These are phyloP conservation scores for Somion occarium DNA, from an alignment of 1,284 basidiomycete species.

Conservation along the genomic window DNA sequence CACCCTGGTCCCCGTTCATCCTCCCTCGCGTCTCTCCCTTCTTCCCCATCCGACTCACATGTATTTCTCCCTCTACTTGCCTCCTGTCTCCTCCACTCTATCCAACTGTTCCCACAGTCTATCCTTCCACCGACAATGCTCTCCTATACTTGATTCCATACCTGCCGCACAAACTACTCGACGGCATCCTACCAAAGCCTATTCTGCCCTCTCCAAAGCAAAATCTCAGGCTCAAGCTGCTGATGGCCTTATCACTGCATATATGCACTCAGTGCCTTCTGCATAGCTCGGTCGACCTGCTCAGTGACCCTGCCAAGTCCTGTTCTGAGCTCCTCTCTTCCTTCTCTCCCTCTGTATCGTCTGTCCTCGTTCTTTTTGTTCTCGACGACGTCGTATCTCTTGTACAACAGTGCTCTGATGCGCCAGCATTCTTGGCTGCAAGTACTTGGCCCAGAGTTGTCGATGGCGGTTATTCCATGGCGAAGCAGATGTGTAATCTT, in stretches of 20 bases:
- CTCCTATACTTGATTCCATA: constrained; percentile 50
- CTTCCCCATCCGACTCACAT: constrained; percentile 28
- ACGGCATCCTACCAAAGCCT: constrained; percentile 55
- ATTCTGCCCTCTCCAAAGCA: constrained; percentile 48
- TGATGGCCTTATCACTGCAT: constrained; percentile 20
- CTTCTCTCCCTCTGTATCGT: background rate
- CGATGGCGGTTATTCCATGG: constrained; percentile 2
- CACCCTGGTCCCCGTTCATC: constrained; percentile 1
- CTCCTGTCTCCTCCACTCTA: constrained; percentile 48
- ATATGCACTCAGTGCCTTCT: constrained; percentile 29
- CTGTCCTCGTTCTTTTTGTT: background rate
- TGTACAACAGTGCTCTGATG: constrained; percentile 1
- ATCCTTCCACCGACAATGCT: constrained; percentile 34
- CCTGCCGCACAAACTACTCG: constrained; percentile 48
- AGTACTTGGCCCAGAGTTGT: background rate
- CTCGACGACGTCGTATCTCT: background rate
- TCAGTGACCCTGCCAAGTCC: constrained; percentile 37
- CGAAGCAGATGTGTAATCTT: constrained; percentile 1
- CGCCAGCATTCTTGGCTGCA: background rate
- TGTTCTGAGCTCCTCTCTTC: constrained; percentile 56
- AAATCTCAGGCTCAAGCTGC: constrained; percentile 20
- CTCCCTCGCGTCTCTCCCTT: background rate
- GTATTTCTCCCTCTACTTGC: constrained; percentile 49
- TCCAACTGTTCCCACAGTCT: constrained; percentile 18
- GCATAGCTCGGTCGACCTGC: constrained; percentile 24